Evolutionary conservation across 2,329 filamentous ascomycete genomes (phyloP).

Genomic region (Aspergillus ruber): DNA sequence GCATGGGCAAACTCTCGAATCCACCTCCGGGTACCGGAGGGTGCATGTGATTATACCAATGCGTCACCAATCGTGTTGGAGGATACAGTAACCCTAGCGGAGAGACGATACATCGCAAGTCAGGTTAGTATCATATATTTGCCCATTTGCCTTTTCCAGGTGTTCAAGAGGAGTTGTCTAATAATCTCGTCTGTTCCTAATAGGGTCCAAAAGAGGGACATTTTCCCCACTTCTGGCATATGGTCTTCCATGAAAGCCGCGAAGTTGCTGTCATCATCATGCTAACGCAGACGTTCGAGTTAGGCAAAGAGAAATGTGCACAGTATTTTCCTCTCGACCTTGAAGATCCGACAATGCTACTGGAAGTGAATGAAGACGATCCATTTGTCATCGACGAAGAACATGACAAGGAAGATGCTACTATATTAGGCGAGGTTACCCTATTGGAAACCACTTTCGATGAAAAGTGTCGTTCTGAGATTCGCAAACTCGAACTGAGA

Average conservation of each 20-base stretch:
- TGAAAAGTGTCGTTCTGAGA: constrained; percentile 55
- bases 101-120: constrained; percentile 75
- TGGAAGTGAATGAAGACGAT: constrained; percentile 28
- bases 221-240: constrained; percentile 83
- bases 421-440: constrained; percentile 61
- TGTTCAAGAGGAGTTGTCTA: not conserved
- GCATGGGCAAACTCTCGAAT: constrained; percentile 85
- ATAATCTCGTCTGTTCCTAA: not conserved
- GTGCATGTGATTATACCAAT: constrained; percentile 72
- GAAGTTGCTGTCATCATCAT: constrained; percentile 82
- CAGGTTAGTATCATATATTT: constrained; percentile 46
- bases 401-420: constrained; percentile 57
- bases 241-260: constrained; percentile 77
- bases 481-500: constrained; percentile 62
- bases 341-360: constrained; percentile 46
- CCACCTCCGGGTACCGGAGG: constrained; percentile 68
- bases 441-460: constrained; percentile 53
- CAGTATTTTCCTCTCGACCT: constrained; percentile 70
- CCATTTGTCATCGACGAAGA: constrained; percentile 50
- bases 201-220: constrained; percentile 72
- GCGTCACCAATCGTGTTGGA: constrained; percentile 63
- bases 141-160: not conserved
- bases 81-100: constrained; percentile 42
- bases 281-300: constrained; percentile 84
- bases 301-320: constrained; percentile 72